Evolutionary conservation across 176 grass and related monocot genomes (phyloP).

Genomic region (Poa pratensis): DNA sequence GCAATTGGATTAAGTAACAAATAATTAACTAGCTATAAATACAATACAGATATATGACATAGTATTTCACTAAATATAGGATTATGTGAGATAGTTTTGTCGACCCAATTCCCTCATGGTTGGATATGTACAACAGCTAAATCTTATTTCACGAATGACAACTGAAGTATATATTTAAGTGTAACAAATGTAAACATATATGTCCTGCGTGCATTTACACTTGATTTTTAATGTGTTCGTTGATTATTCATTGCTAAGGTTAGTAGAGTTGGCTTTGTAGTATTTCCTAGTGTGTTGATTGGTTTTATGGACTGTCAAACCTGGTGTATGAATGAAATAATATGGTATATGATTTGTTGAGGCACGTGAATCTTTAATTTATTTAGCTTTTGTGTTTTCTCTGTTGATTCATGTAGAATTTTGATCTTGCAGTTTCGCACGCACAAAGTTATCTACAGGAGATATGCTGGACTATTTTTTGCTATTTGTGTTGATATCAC

Average conservation of each 20-base stretch:
- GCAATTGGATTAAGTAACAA: neutral
- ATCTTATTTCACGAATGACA: neutral
- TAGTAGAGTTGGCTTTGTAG: neutral
- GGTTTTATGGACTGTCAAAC: neutral
- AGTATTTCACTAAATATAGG: neutral
- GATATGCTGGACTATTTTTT: slow-evolving; percentile 98
- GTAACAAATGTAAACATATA: neutral
- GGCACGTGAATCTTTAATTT: neutral
- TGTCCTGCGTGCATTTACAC: neutral
- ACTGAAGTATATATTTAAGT: neutral
- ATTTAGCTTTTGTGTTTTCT: neutral
- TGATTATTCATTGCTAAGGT: neutral
- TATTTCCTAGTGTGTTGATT: neutral
- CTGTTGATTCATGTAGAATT: neutral
- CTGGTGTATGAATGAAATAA: neutral
- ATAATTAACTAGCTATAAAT: neutral
- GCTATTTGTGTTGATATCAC: slow-evolving; percentile 98
- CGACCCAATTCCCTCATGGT: neutral
- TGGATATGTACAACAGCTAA: neutral
- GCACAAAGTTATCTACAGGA: slow-evolving; percentile 98
- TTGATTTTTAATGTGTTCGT: neutral
- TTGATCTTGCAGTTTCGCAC: slow-evolving; percentile 65
- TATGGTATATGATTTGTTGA: neutral
- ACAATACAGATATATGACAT: neutral
- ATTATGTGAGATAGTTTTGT: neutral